Evolutionary conservation across 1,284 basidiomycete genomes (phyloP), one percentile per base, ranked within the genome.

Genomic region (Stygiomarasmius scandens): DNA sequence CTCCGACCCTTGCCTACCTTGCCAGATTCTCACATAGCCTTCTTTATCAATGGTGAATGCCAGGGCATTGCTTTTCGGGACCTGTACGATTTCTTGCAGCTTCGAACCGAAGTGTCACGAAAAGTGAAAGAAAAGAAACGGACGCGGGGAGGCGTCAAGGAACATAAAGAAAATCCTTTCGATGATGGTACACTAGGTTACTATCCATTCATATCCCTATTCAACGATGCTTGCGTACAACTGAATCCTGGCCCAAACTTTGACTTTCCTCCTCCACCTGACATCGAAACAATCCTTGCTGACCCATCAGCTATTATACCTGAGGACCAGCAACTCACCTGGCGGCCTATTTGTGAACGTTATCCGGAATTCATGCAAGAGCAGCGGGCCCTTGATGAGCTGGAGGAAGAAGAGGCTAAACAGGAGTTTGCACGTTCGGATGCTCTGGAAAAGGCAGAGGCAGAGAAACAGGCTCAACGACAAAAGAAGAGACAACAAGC

Each of bases 101-200:
- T 98, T n/a, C 84, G 85, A 29, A 81, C 84, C 2, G 77, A 80
- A 8, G 79, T 77, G 24, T 78, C 80, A 10, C 77, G 81, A 65
- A 83, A 84, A 63, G 80, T 78, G 43, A 80, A 79, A 66, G 80
- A 83, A 59, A 80, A 79, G 67, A 85, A 80, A 64, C 79, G 83
- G 38, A 74, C 77, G 29, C 79, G 84, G 58, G 88, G 90, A 66
- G 87, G 85, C 27, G 78, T 85, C 25, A 83, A 86, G 54, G 87
- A 90, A 64, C 90, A 92, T 69, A 83, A 83, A 59, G 85, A 93
- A 70, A 95, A 95, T 63, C 82, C 85, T 1, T 91, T 93, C 69
- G 96, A 99, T 72, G 97, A 99, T 70, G 97, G 97, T 10, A 90
- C 89, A 19, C 75, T 98, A 5, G 97, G 97, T 0, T 99, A 99